Evolutionary conservation across 768 basidiomycete species (phyloP).

Genomic region (Leccinum subgranulosum): DNA sequence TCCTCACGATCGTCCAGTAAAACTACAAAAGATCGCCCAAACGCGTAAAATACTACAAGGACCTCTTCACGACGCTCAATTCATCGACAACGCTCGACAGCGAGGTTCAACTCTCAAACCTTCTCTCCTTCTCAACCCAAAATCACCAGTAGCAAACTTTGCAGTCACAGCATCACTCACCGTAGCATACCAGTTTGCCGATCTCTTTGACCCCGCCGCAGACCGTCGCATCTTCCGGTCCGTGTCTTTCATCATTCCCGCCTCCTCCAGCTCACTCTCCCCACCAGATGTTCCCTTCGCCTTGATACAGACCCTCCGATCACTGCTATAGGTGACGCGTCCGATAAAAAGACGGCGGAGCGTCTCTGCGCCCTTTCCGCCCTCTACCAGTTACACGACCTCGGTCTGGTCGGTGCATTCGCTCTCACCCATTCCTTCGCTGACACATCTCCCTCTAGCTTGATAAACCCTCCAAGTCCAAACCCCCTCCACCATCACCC

Average conservation of each 20-base stretch:
- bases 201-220: slow-evolving; percentile 12
- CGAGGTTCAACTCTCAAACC: slow-evolving; percentile 25
- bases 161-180: slow-evolving; percentile 12
- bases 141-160: slow-evolving; percentile 49
- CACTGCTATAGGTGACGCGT: slow-evolving; percentile 60
- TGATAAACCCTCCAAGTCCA: slow-evolving; percentile 32
- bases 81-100: slow-evolving; percentile 25
- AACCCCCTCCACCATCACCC: neutral
- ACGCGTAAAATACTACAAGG: slow-evolving; percentile 13
- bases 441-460: slow-evolving; percentile 19
- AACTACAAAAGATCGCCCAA: slow-evolving; percentile 11
- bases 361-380: slow-evolving; percentile 75
- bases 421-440: neutral
- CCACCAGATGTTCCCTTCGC: slow-evolving; percentile 20
- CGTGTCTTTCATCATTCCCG: neutral
- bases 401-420: slow-evolving; percentile 56
- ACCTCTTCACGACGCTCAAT: slow-evolving; percentile 35
- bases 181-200: slow-evolving; percentile 14
- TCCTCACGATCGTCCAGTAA: slow-evolving; percentile 10
- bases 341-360: slow-evolving; percentile 61
- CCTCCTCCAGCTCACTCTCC: neutral
- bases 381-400: slow-evolving; percentile 61
- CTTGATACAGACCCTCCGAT: slow-evolving; percentile 36
- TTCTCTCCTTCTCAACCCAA: slow-evolving; percentile 43
- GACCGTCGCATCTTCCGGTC: slow-evolving; percentile 21